A percentile compares a stretch with the other conserved stretches of the same genome.
phyloP scores from a whole-genome alignment of 2,329 filamentous ascomycete species.

The Ceratocystis ficicola region DNA sequence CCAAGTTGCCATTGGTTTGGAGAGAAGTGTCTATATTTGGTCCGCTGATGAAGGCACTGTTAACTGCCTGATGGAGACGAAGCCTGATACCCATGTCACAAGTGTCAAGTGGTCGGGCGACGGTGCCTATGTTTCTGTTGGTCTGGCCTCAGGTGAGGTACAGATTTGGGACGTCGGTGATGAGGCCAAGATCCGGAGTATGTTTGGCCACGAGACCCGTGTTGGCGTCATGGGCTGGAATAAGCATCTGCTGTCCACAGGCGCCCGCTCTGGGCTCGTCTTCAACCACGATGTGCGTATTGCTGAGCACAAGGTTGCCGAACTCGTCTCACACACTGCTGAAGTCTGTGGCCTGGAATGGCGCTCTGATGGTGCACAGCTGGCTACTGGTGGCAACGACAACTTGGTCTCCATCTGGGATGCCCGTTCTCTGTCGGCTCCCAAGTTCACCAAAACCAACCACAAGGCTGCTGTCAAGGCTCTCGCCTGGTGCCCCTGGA shows the following conservation, averaged over 20 bases:
- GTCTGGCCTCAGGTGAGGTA: constrained; percentile 87
- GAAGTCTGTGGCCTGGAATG: constrained; percentile 98
- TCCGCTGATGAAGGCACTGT: constrained; percentile 89
- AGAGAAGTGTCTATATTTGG: constrained; percentile 97
- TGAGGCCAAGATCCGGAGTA: constrained; percentile 88
- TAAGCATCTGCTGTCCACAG: constrained; percentile 93
- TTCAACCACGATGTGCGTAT: constrained; percentile 98
- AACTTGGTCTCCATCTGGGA: constrained; percentile 99
- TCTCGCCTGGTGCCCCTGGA: constrained; percentile 97
- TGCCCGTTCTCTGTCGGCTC: constrained; percentile 78
- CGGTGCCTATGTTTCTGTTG: constrained; percentile 89
- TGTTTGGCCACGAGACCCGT: constrained; percentile 93
- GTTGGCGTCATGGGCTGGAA: constrained; percentile 99
- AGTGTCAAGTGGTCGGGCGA: constrained; percentile 98
- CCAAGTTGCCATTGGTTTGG: constrained; percentile 93
- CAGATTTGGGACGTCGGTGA: constrained; percentile 99
- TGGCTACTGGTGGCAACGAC: constrained; percentile 95
- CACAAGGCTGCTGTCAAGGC: constrained; percentile 98
- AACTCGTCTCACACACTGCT: constrained; percentile 92
- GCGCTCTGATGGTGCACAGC: constrained; percentile 90
- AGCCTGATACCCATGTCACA: constrained; percentile 86
- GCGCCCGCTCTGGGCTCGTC: constrained; percentile 84
- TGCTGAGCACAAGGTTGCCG: constrained; percentile 93
- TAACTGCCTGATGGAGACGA: constrained; percentile 75
- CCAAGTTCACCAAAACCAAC: constrained; percentile 99